Percentiles rank a stretch among this genome's conserved stretches.
Conservation (phyloP, 1,284 basidiomycete genomes). For the Grifola frondosa region DNA sequence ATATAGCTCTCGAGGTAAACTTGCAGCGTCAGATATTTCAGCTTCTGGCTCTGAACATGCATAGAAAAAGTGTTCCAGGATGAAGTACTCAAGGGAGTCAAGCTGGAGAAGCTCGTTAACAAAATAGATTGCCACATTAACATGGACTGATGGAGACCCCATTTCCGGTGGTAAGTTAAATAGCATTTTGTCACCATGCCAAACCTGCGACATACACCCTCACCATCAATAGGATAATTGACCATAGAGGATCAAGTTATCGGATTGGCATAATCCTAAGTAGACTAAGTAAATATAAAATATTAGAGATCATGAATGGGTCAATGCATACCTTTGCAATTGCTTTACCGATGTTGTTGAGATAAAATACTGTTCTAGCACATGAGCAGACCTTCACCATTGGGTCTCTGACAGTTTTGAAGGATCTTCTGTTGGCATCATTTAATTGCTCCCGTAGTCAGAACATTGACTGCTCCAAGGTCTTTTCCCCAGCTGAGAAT, state of each 20-base stretch:
- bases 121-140: conserved; percentile 22
- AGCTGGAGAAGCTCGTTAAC: conserved; percentile 22
- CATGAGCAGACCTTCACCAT: conserved; percentile 16
- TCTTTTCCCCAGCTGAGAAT: conserved; percentile 29
- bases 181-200: conserved; percentile 28
- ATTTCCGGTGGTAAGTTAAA: conserved; percentile 16
- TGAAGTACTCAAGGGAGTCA: conserved; percentile 19
- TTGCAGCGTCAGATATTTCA: background rate
- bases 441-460: conserved; percentile 16
- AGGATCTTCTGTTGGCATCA: conserved; percentile 14
- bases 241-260: conserved; percentile 23
- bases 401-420: conserved; percentile 17
- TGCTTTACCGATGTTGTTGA: conserved; percentile 24
- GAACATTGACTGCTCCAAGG: conserved; percentile 26
- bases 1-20: background rate
- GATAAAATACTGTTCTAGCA: conserved; percentile 28
- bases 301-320: background rate
- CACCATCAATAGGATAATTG: conserved; percentile 28
- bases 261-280: conserved; percentile 31
- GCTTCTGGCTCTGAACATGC: background rate
- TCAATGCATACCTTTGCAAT: conserved; percentile 23
- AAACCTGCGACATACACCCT: conserved; percentile 24
- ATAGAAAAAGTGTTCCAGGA: conserved; percentile 23
- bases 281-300: background rate
- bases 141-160: conserved; percentile 13